Evolutionary conservation across 2,329 filamentous ascomycete genomes (phyloP), one percentile per base, ranked within the genome.

Genomic region (Gyromitra esculenta): DNA sequence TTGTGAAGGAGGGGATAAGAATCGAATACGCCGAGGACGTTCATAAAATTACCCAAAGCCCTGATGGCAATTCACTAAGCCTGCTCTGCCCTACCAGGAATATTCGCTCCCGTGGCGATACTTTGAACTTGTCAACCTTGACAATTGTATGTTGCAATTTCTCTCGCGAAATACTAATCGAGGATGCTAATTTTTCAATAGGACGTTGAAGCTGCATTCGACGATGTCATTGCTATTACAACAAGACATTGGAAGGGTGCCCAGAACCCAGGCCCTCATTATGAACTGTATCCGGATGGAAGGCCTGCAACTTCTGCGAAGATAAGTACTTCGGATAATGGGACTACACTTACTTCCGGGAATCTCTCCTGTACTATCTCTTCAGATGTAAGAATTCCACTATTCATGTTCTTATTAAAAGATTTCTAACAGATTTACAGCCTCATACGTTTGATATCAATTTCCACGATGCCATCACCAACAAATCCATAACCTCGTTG

Each of bases 21-120:
- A 85, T 89, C 35, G 88, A 91, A 81, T 91, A 91, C 79, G 90
- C 89, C 43, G 89, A 91, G 82, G 89, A 91, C 77, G 85, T 91
- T 15, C 87, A 89, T 81, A 85, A 86, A 7, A 83, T 87, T 66
- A 86, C 84, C 3, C 82, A 85, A 63, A 86, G 84, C 0, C 76
- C 82, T 50, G 82, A 84, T 66, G 84, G 85, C 5, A 86, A 85
- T 77, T 86, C 86, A 5, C 72, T 89, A 62, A 86, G 85, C 31
- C 84, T 90, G 15, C 83, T 90, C 0, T 90, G 88, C 78, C 88
- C 89, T 8, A 89, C 88, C 0, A 85, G 83, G 76, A 87, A 88
- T 80, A 87, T 90, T 72, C 83, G 84, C 48, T 84, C 83, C 1
- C 85, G 88, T 54, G 87, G 87, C 18, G 88, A 90, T 79, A 87